Base-by-base conservation (phyloP, 805 yeast genomes). In the Naumovozyma castellii region DNA sequence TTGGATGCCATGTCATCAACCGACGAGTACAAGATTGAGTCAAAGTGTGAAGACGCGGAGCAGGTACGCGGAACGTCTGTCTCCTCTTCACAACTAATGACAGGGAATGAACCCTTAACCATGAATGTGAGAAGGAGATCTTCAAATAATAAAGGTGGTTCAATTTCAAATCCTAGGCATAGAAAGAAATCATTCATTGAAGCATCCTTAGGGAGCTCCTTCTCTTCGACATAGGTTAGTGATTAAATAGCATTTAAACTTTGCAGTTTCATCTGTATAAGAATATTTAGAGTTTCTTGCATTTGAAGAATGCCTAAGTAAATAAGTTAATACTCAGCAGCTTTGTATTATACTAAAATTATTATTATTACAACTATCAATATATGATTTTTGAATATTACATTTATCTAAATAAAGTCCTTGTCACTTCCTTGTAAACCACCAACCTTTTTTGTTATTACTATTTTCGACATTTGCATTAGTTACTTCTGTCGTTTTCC, bases 151-250 rank as follows among this genome's bases (percentile, higher is more conserved):
- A 10, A 37, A 15, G 10, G 27, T 18, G 2, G 35, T 14, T 20
- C 38, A 10, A 16, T 37, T n/a, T 36, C 39, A 17, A 25, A 28
- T 20, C 6, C 30, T 17, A 39, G 40, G 28, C 37, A 35, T 18
- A 45, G 56, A 31, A 46, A 43, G 35, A 48, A 48, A 38, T 51
- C 56, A 9, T 49, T 43, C 34, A 51, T 51, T 27, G 53, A 51
- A 37, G 40, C 46, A 36, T 49, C 56, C 12, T 34, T 51, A 18
- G 41, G 50, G n/a, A 48, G 35, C 17, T 48, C 53, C 4, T 49
- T 51, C 34, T 43, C 52, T 2, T 22, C 6, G 10, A 22, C 27
- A 6, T 22, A 10, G 10, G 6, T 22, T 22, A 22, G 10, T 6
- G 27, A 22, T 22, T n/a, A n/a, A n/a, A n/a, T n/a, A n/a, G n/a